Evolutionary conservation across 306 rosid species (phyloP), one percentile per base, ranked within the genome.

Genomic region (Gillenia trifoliata): DNA sequence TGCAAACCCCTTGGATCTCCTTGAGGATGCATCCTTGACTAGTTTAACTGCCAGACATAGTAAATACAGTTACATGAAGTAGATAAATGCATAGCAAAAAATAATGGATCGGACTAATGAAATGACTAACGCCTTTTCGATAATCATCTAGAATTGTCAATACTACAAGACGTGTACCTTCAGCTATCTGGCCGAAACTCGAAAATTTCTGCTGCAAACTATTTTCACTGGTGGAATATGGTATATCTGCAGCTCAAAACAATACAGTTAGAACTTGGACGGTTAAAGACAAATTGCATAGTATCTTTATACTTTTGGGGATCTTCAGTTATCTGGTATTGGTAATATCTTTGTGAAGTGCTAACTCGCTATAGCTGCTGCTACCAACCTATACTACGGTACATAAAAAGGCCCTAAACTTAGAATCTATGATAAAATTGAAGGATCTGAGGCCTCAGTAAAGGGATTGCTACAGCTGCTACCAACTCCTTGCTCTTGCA

Each of bases 171-270:
- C 49, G 70, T 68, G 70, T 81, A 87, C 98, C 97, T 87, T 91
- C 92, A 74, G 93, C 96, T 80, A 94, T 86, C 86, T 87, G 78
- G 30, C 98, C 97, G 22, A 89, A 94, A 80, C 80, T 81, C 6
- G 97, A 88, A 84, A 94, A 94, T 38, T 86, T 88, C 71, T 82
- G 84, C 47, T 79, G 90, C 85, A 94, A 75, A 70, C 77, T 83
- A 43, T 55, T 78, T 82, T 94, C 97, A 40, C 79, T 73, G 19
- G 85, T 78, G 65, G 91, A 88, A 77, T 89, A 94, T 62, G 97
- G 91, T 74, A 94, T 84, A 90, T 94, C 98, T 94, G 87, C 84
- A 70, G 30, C 71, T 64, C 78, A 82, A 81, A 22, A 64, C 9
- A 40, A 31, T 55, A 67, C 64, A 73, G 43, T 25, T 45, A 75